Base-by-base conservation (phyloP, 805 yeast species). In the Yamadazyma sp. region DNA sequence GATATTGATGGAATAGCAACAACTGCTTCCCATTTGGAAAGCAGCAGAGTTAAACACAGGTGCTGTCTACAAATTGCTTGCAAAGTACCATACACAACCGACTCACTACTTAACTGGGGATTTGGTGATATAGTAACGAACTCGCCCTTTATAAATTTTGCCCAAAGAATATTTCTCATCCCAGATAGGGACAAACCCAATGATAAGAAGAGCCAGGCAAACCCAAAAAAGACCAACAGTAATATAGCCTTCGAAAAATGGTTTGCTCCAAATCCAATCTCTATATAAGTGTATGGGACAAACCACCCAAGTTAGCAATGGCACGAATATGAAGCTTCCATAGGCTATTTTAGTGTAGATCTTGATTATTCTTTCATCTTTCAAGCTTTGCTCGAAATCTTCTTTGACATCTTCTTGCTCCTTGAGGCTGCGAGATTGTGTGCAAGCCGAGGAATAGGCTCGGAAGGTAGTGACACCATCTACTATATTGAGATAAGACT, bases 271-370 rank as follows among this genome's bases (percentile, higher is more conserved):
- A 19, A 67, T 57, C 49, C 60, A 70, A n/a, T 70, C 62, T 27
- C 68, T 59, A 45, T 67, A 68, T 16, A 68, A 49, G 15, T 73
- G 71, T 32, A 68, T 53, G 25, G 74, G 73, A 64, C 67, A 62
- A n/a, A 63, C 37, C 1, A 64, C 65, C 65, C 67, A 62, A 3
- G 67, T 61, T 4, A 64, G 28, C n/a, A 61, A 39, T 5, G 60
- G 41, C n/a, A 50, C 47, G 26, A 61, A 45, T 2, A 62, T 32
- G 5, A 56, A 44, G 10, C 58, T 48, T 11, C 45, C 52, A 27
- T 50, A 48, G 3, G 67, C 60, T 9, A 62, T 40, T 35, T 53
- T 57, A 8, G 45, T 47, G 40, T 55, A 59, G 5, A 37, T 13
- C 3, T 40, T 34, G 7, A 53, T 40, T 9, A 42, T 28, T 24